Conservation (phyloP, 192 early-diverging fungal species). For the Podila minutissima region DNA sequence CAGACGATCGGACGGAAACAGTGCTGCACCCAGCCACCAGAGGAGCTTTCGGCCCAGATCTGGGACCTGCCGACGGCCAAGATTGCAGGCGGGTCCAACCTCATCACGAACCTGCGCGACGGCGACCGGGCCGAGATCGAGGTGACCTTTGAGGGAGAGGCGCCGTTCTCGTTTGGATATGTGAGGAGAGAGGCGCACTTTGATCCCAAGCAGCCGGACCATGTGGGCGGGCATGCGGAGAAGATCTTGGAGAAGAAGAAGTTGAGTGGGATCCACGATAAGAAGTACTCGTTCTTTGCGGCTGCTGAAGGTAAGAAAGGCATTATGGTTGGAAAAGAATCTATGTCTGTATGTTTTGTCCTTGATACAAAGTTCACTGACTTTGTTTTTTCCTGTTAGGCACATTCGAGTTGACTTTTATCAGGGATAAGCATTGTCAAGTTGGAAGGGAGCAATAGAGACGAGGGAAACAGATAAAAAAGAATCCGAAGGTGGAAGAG, state of each 20-base stretch:
- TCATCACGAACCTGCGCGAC: conserved; percentile 34
- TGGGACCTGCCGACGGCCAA: conserved; percentile 41
- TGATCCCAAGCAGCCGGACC: conserved; percentile 14
- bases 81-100: conserved; percentile 19
- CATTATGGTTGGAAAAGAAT: neutral
- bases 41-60: conserved; percentile 19
- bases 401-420: conserved; percentile 28
- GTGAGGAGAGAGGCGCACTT: conserved; percentile 26
- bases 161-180: conserved; percentile 40
- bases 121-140: conserved; percentile 31
- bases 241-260: conserved; percentile 10
- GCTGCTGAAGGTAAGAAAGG: conserved; percentile 25
- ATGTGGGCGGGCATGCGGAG: conserved; percentile 8
- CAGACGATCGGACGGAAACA: conserved; percentile 35
- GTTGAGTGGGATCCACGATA: conserved; percentile 9
- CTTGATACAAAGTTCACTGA: neutral
- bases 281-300: conserved; percentile 22
- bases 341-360: neutral
- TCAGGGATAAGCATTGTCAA: conserved; percentile 42
- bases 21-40: conserved; percentile 31
- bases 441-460: conserved; percentile 22
- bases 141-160: conserved; percentile 32
- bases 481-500: no score
- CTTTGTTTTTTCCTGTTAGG: no score
- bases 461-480: neutral